These are phyloP conservation scores for Erysimum cheiranthoides DNA, from an alignment of 345 rosid genomes.

Conservation along the genomic window DNA sequence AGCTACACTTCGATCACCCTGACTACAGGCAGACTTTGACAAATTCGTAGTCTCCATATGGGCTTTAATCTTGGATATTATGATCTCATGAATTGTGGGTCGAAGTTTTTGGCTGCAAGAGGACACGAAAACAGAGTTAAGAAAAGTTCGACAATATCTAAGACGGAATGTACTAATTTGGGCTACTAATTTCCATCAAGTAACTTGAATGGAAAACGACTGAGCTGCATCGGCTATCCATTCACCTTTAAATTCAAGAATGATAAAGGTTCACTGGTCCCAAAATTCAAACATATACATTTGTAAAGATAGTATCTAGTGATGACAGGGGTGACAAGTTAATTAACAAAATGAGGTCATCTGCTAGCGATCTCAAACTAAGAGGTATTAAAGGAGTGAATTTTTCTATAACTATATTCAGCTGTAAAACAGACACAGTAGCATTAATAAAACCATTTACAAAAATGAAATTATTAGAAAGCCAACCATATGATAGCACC, in stretches of 20 bases:
- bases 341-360: conserved; percentile 15
- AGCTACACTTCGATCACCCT: conserved; percentile 53
- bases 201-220: conserved; percentile 23
- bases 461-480: conserved; percentile 39
- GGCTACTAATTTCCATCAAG: conserved; percentile 2
- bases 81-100: conserved; percentile 92
- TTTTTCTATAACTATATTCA: conserved; percentile 13
- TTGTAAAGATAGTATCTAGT: conserved; percentile 29
- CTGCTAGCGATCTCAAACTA: conserved; percentile 31
- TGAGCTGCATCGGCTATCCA: conserved; percentile 21
- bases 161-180: background rate
- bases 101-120: conserved; percentile 88
- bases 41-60: conserved; percentile 64
- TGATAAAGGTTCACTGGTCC: conserved; percentile 10
- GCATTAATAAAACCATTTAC: conserved; percentile 23
- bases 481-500: conserved; percentile 96
- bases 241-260: conserved; percentile 30
- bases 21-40: conserved; percentile 65
- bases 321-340: conserved; percentile 30
- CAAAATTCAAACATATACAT: conserved; percentile 16
- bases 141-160: background rate
- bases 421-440: conserved; percentile 23
- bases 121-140: conserved; percentile 40
- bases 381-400: conserved; percentile 9
- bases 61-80: conserved; percentile 84